A percentile compares a stretch with the other conserved stretches of the same genome.
Conservation (phyloP, 495 filamentous ascomycete species). For the Aspergillus campestris region DNA sequence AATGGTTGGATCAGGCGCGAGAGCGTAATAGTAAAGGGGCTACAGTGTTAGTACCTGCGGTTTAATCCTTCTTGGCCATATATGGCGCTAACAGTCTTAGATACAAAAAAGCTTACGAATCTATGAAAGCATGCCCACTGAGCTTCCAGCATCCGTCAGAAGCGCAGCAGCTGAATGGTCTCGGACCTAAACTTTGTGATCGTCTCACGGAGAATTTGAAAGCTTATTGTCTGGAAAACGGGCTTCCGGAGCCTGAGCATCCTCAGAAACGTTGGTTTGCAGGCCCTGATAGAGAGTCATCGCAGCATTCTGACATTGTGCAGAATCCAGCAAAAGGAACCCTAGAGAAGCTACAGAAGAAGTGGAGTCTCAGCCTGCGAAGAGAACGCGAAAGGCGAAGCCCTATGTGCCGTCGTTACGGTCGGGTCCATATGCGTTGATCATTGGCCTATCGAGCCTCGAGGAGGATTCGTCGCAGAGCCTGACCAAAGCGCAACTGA, state of each 20-base stretch:
- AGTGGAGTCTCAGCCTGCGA: constrained; percentile 37
- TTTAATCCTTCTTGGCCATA: neutral
- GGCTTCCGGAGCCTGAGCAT: constrained; percentile 58
- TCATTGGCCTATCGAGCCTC: constrained; percentile 56
- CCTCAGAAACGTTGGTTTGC: constrained; percentile 30
- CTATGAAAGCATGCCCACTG: constrained; percentile 71
- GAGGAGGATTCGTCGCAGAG: constrained; percentile 46
- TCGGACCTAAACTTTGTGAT: constrained; percentile 62
- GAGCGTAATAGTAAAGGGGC: constrained; percentile 65
- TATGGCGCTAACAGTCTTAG: constrained; percentile 22
- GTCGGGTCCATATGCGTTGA: constrained; percentile 66
- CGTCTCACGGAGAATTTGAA: constrained; percentile 62
- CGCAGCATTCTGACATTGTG: constrained; percentile 5
- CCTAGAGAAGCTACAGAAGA: constrained; percentile 27
- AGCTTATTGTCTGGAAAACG: constrained; percentile 58
- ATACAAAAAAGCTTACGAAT: constrained; percentile 75
- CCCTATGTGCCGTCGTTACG: constrained; percentile 64
- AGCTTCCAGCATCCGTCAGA: constrained; percentile 67
- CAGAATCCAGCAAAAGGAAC: constrained; percentile 31
- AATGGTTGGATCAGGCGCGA: constrained; percentile 69
- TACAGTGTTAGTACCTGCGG: constrained; percentile 36
- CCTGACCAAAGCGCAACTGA: constrained; percentile 60
- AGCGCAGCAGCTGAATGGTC: constrained; percentile 61
- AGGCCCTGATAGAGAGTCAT: no score
- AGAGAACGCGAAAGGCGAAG: constrained; percentile 56